phyloP scores from a whole-genome alignment of 768 basidiomycete genomes.

The Hericium alpestre region DNA sequence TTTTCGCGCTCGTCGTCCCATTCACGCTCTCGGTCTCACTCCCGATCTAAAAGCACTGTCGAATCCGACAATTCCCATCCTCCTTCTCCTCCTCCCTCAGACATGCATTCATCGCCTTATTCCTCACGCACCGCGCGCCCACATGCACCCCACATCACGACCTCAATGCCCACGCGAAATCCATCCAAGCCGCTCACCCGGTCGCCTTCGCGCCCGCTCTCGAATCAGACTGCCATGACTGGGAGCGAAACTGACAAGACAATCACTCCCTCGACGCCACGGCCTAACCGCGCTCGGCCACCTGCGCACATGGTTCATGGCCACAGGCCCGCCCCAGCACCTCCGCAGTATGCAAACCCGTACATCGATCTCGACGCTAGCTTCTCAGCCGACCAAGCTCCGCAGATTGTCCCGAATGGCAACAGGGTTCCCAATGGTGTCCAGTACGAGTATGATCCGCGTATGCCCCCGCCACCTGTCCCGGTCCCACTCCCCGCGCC shows the following conservation, averaged over 20 bases:
- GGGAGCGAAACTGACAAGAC: constrained; percentile 52
- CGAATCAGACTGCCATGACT: constrained; percentile 53
- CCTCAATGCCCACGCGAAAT: constrained; percentile 13
- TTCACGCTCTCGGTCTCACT: constrained; percentile 67
- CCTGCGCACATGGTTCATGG: neutral
- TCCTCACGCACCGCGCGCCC: constrained; percentile 7
- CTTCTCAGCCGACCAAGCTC: neutral
- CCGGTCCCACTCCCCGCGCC: constrained; percentile 12
- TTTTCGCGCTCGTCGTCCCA: constrained; percentile 36
- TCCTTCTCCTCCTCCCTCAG: constrained; percentile 10
- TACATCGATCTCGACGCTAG: constrained; percentile 5
- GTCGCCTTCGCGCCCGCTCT: constrained; percentile 48
- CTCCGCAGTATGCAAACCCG: constrained; percentile 1
- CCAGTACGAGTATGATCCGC: constrained; percentile 8
- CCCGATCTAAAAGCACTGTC: constrained; percentile 25
- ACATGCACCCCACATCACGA: constrained; percentile 12
- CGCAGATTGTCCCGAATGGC: neutral
- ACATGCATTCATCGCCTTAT: constrained; percentile 14
- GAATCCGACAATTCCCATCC: constrained; percentile 14
- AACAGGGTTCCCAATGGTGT: constrained; percentile 5
- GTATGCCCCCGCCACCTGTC: constrained; percentile 12
- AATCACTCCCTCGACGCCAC: constrained; percentile 29
- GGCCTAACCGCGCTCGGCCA: neutral
- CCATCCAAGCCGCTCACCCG: constrained; percentile 40
- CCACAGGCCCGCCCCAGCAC: neutral